Conservation (phyloP, 192 early-diverging fungal species). For the Dimargaris cristalligena region DNA sequence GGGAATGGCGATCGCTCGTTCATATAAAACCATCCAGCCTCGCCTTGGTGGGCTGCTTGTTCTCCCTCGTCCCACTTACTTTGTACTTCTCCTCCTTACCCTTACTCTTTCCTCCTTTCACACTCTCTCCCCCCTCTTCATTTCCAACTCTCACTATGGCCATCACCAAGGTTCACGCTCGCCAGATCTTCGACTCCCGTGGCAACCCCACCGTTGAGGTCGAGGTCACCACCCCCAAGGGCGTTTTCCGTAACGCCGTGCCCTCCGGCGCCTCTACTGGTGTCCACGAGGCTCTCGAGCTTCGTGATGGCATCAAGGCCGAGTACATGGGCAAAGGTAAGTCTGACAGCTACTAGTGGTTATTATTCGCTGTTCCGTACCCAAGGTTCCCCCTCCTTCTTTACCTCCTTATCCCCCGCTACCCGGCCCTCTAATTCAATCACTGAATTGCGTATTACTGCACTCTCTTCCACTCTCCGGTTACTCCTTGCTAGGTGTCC, state of each 20-base stretch:
- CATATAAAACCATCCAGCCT: too few relatives aligned
- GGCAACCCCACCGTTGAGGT: constrained; percentile 99
- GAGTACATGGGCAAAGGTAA: constrained; percentile 92
- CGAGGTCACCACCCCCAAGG: constrained; percentile 85
- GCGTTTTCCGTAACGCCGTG: constrained; percentile 91
- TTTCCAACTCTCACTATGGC: constrained; percentile 29
- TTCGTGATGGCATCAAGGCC: constrained; percentile 74
- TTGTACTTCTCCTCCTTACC: too few relatives aligned
- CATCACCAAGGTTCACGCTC: constrained; percentile 61
- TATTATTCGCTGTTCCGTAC: too few relatives aligned
- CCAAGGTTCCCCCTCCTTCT: background rate
- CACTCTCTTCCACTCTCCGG: background rate
- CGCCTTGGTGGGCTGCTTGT: too few relatives aligned
- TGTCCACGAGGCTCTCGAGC: constrained; percentile 96
- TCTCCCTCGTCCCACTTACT: too few relatives aligned
- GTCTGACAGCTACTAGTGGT: constrained; percentile 9
- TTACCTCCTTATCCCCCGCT: background rate
- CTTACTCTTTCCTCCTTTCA: background rate
- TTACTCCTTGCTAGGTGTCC: constrained; percentile 72
- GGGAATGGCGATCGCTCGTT: too few relatives aligned
- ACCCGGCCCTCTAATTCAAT: background rate
- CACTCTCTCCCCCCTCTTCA: background rate
- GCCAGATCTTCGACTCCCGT: constrained; percentile 98
- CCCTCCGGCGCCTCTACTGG: constrained; percentile 98
- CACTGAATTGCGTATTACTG: background rate